Evolutionary conservation across 768 basidiomycete genomes (phyloP).

Genomic region (Mycena capillaripes): DNA sequence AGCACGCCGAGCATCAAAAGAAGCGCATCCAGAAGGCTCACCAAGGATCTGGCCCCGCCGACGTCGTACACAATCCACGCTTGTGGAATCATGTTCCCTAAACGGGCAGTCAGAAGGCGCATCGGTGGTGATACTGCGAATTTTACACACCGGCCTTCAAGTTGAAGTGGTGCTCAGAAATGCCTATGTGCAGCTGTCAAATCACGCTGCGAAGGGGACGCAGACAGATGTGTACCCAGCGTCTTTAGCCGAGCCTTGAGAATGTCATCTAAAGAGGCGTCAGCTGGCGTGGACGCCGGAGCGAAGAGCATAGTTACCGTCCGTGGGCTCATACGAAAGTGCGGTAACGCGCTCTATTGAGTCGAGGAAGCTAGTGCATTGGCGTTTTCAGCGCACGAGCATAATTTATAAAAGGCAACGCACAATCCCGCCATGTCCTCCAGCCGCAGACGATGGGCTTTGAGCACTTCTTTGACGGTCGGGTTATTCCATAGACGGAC

Average conservation of each 20-base stretch:
- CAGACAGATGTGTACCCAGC: constrained; percentile 31
- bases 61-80: constrained; percentile 59
- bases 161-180: constrained; percentile 68
- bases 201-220: neutral
- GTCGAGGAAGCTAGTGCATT: constrained; percentile 60
- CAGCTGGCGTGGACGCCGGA: neutral
- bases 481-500: constrained; percentile 63
- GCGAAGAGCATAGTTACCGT: constrained; percentile 50
- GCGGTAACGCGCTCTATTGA: constrained; percentile 60
- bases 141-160: constrained; percentile 52
- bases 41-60: constrained; percentile 60
- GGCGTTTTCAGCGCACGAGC: neutral
- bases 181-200: constrained; percentile 45
- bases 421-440: constrained; percentile 61
- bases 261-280: constrained; percentile 59
- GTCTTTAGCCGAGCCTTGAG: constrained; percentile 67
- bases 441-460: constrained; percentile 56
- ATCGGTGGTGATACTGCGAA: neutral
- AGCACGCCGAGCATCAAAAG: neutral
- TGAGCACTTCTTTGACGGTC: constrained; percentile 55
- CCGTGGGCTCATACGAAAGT: constrained; percentile 61
- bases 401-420: neutral
- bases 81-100: constrained; percentile 41
- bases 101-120: neutral
- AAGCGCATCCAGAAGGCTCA: neutral